phyloP scores from a whole-genome alignment of 1,284 basidiomycete genomes.

The Rhodotorula sp. region DNA sequence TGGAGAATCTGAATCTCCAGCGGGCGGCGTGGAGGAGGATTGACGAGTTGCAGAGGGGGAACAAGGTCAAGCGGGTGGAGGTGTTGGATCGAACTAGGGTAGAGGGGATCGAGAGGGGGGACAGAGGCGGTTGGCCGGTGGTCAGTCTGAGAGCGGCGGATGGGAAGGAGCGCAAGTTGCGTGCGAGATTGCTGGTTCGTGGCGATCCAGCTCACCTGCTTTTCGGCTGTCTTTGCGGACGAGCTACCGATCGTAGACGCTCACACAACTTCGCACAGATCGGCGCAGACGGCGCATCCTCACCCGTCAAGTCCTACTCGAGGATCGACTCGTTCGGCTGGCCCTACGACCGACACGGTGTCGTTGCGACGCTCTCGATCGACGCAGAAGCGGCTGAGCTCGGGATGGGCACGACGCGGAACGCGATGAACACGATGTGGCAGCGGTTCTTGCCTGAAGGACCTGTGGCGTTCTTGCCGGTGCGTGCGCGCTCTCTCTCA shows the following conservation, averaged over 20 bases:
- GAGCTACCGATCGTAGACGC: neutral
- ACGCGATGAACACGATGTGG: conserved; percentile 63
- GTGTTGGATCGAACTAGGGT: conserved; percentile 43
- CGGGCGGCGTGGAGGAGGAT: conserved; percentile 58
- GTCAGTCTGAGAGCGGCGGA: conserved; percentile 60
- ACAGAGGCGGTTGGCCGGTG: conserved; percentile 64
- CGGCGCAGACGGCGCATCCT: conserved; percentile 93
- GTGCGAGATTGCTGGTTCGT: conserved; percentile 69
- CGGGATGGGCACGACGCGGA: conserved; percentile 8
- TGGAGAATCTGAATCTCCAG: conserved; percentile 88
- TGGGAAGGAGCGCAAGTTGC: conserved; percentile 51
- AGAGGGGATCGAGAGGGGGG: conserved; percentile 38
- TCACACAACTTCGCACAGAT: conserved; percentile 62
- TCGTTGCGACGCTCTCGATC: conserved; percentile 80
- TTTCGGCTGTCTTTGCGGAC: neutral
- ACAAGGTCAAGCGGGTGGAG: conserved; percentile 57
- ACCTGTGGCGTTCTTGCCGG: conserved; percentile 88
- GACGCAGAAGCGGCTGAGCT: neutral
- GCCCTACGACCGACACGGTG: conserved; percentile 83
- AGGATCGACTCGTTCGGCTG: conserved; percentile 86
- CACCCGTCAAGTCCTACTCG: conserved; percentile 84
- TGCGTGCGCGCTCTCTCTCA: conserved; percentile 27
- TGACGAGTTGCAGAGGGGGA: conserved; percentile 1
- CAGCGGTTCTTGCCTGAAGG: conserved; percentile 95
- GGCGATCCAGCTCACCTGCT: neutral